Conservation (phyloP, 371 early-diverging fungal species). For the Mortierella sp. region DNA sequence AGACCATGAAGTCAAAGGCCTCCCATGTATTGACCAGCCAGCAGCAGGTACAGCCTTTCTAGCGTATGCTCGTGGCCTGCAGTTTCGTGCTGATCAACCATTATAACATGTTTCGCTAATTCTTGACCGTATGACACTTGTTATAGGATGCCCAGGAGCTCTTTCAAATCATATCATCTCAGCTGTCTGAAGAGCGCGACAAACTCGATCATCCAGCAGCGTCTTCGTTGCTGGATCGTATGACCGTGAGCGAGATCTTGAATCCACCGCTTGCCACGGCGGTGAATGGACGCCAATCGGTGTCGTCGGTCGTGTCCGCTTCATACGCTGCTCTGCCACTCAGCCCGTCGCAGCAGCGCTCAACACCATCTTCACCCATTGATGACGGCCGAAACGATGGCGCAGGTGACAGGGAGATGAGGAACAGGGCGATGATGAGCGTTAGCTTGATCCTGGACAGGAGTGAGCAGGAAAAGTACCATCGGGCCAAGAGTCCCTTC, state of each 20-base stretch:
- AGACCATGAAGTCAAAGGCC: constrained; percentile 32
- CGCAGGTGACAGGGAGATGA: background rate
- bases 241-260: constrained; percentile 40
- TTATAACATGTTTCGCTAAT: background rate
- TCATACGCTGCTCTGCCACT: constrained; percentile 8
- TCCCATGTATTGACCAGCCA: constrained; percentile 46
- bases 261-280: constrained; percentile 17
- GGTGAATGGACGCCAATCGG: background rate
- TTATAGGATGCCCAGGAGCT: constrained; percentile 47
- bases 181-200: constrained; percentile 54
- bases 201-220: constrained; percentile 51
- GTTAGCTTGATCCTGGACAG: constrained; percentile 24
- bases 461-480: constrained; percentile 35
- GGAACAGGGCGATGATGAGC: constrained; percentile 3
- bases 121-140: background rate
- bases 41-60: constrained; percentile 27
- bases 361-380: background rate
- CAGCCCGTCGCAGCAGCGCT: background rate
- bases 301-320: constrained; percentile 16
- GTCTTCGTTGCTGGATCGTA: constrained; percentile 47
- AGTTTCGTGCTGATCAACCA: no score
- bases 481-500: constrained; percentile 58
- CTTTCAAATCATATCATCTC: constrained; percentile 52
- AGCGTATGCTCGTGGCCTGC: no score
- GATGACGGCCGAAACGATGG: background rate